phyloP scores from a whole-genome alignment of 225 moss, liverwort and hornwort species.

The Anthoceros angustus region DNA sequence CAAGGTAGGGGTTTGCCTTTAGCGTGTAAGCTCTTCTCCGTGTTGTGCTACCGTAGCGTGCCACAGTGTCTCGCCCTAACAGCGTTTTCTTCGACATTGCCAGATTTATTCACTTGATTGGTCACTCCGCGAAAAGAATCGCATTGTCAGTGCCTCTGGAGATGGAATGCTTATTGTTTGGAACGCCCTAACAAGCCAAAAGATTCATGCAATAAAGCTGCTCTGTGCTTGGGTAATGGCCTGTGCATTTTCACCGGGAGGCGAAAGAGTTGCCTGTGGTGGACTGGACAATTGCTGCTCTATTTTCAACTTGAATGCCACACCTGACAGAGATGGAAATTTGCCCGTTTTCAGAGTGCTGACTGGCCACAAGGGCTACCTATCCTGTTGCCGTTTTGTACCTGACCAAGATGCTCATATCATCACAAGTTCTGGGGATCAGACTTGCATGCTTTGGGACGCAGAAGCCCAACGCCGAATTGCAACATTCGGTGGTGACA shows the following conservation, averaged over 20 bases:
- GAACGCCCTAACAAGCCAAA: conserved; percentile 95
- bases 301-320: conserved; percentile 59
- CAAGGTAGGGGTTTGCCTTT: conserved; percentile 41
- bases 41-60: not conserved
- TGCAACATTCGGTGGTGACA: conserved; percentile 65
- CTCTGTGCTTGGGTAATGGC: conserved; percentile 98
- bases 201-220: conserved; percentile 83
- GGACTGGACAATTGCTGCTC: conserved; percentile 95
- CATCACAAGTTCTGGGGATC: conserved; percentile 85
- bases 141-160: conserved; percentile 82
- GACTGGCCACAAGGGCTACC: conserved; percentile 64
- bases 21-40: not conserved
- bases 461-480: conserved; percentile 39
- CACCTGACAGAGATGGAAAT: conserved; percentile 58
- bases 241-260: conserved; percentile 78
- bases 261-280: conserved; percentile 67
- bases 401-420: conserved; percentile 59
- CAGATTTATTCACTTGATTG: conserved; percentile 97
- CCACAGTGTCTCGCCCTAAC: not conserved
- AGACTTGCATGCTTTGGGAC: conserved; percentile 93
- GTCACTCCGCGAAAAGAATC: conserved; percentile 72
- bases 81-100: not conserved
- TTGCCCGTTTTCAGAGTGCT: conserved; percentile 44
- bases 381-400: conserved; percentile 87
- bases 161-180: conserved; percentile 95